phyloP scores from a whole-genome alignment of 495 filamentous ascomycete species.

The Glarea lozoyensis region DNA sequence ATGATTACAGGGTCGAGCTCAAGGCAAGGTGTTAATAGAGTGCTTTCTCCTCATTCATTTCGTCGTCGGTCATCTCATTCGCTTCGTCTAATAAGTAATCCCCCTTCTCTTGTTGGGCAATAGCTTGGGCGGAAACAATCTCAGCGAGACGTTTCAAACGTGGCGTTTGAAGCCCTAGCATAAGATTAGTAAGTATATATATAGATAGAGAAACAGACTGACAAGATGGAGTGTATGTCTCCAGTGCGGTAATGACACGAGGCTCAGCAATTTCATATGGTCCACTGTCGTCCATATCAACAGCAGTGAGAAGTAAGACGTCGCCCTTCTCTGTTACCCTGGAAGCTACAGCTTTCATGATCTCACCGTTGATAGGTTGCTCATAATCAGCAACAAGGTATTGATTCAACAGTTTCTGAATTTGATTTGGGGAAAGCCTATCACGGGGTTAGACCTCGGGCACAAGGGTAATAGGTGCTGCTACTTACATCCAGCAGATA shows the following conservation, averaged over 20 bases:
- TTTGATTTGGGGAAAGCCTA: constrained; percentile 90
- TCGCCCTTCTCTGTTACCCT: constrained; percentile 98
- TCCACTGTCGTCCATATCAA: constrained; percentile 99
- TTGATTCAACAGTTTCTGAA: constrained; percentile 97
- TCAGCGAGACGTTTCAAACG: constrained; percentile 90
- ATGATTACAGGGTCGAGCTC: background rate
- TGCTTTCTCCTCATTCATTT: constrained; percentile 16
- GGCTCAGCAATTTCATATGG: constrained; percentile 99
- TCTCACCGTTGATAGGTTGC: constrained; percentile 98
- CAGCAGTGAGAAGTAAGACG: constrained; percentile 80
- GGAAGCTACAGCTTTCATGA: constrained; percentile 98
- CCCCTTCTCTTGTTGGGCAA: constrained; percentile 83
- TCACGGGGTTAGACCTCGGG: background rate
- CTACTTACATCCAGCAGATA: constrained; percentile 91
- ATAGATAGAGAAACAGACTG: constrained; percentile 29
- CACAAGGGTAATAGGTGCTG: constrained; percentile 27
- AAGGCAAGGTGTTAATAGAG: background rate
- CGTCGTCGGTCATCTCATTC: constrained; percentile 17
- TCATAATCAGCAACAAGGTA: constrained; percentile 99
- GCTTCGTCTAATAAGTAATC: constrained; percentile 31
- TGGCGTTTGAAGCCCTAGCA: constrained; percentile 84
- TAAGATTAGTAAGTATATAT: constrained; percentile 18
- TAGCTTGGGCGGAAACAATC: constrained; percentile 92
- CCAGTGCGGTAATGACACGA: constrained; percentile 86
- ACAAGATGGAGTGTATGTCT: constrained; percentile 97